Conservation (phyloP, 2,329 filamentous ascomycete genomes). For the Aspergillus sclerotialis region DNA sequence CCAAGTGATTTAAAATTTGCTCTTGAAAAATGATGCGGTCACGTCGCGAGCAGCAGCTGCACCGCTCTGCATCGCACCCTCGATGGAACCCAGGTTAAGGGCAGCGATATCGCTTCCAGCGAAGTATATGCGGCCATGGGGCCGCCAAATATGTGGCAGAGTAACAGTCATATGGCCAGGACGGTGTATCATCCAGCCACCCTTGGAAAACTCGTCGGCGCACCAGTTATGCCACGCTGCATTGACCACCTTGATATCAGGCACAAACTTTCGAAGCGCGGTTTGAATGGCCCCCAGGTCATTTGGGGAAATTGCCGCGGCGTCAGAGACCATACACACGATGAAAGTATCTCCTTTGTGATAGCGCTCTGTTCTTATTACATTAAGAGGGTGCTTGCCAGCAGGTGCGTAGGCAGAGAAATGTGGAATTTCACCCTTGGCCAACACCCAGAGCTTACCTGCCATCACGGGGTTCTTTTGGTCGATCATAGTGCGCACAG, state of each 20-base stretch:
- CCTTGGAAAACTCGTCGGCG: conserved; percentile 9
- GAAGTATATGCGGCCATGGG: conserved; percentile 9
- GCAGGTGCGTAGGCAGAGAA: conserved; percentile 6
- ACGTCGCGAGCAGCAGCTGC: conserved; percentile 9
- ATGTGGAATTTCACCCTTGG: conserved; percentile 6
- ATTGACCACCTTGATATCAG: conserved; percentile 7
- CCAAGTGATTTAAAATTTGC: too few species aligned
- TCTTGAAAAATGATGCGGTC: too few species aligned
- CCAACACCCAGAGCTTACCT: conserved; percentile 8
- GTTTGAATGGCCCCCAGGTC: conserved; percentile 4
- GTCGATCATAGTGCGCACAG: conserved; percentile 3
- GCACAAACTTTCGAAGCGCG: conserved; percentile 3
- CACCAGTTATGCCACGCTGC: conserved; percentile 9
- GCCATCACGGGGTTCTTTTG: conserved; percentile 7
- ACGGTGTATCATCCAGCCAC: conserved; percentile 10
- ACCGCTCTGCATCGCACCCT: conserved; percentile 10
- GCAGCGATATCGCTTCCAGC: conserved; percentile 10
- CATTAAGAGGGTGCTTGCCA: conserved; percentile 8
- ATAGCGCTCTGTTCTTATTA: conserved; percentile 4
- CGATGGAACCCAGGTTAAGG: conserved; percentile 8
- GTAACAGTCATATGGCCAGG: conserved; percentile 7
- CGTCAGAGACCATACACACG: conserved; percentile 9
- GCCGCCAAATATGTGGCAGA: conserved; percentile 4
- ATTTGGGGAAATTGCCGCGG: conserved; percentile 3
- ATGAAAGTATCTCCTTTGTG: conserved; percentile 8